These are phyloP conservation scores for Hexamita inflata DNA, from an alignment of 208 protist genomes.

Conservation along the genomic window DNA sequence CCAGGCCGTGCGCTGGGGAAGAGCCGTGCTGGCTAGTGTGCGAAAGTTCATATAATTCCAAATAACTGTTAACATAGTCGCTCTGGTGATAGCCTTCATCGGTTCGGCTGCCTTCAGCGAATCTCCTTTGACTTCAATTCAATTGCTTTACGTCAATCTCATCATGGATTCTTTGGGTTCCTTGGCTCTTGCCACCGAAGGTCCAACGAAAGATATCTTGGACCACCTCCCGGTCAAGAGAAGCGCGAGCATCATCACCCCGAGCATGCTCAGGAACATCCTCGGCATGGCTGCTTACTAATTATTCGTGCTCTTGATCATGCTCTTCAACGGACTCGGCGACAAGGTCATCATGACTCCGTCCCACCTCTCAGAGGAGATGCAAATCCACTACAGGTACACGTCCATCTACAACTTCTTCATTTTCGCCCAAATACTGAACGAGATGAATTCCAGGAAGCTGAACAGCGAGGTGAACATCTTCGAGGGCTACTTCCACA, in stretches of 20 bases:
- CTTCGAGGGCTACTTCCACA: not conserved
- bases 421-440: constrained; percentile 1
- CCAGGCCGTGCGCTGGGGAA: constrained; percentile 80
- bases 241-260: constrained; percentile 3
- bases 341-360: no score
- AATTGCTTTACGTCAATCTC: constrained; percentile 91
- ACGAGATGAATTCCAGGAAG: constrained; percentile 13
- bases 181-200: constrained; percentile 80
- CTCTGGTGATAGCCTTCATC: constrained; percentile 69
- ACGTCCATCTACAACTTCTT: constrained; percentile 13
- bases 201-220: constrained; percentile 48
- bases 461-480: not conserved
- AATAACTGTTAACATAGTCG: constrained; percentile 83
- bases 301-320: not conserved
- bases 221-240: constrained; percentile 13
- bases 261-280: constrained; percentile 28
- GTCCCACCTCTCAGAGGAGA: no score
- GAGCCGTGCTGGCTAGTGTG: constrained; percentile 66
- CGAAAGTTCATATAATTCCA: constrained; percentile 66
- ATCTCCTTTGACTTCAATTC: constrained; percentile 39
- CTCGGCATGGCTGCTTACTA: not conserved
- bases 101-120: constrained; percentile 40
- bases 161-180: constrained; percentile 94
- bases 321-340: no score
- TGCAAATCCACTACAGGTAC: no score